These are phyloP conservation scores for Thelonectria rubi DNA, from an alignment of 2,329 filamentous ascomycete genomes.

Conservation along the genomic window DNA sequence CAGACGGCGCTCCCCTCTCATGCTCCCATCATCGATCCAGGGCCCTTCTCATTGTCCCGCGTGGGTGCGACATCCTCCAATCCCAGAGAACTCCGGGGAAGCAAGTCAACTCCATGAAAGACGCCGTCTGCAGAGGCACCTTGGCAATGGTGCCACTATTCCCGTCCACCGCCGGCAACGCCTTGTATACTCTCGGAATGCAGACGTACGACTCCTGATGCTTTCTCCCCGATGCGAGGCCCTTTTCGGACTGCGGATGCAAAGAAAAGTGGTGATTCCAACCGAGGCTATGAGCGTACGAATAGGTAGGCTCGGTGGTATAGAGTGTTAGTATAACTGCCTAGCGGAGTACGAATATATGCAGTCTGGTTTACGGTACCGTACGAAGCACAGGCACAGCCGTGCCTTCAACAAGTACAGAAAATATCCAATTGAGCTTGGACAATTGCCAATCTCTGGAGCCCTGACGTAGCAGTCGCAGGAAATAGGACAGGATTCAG, in stretches of 20 bases:
- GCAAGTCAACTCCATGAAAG: background rate
- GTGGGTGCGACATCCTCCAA: background rate
- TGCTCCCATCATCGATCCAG: constrained; percentile 3
- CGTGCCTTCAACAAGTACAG: background rate
- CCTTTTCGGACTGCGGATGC: background rate
- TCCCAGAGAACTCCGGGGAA: constrained; percentile 8
- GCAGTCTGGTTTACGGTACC: too few relatives aligned
- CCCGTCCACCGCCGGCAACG: constrained; percentile 4
- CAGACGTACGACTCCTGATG: background rate
- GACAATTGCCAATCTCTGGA: constrained; percentile 40
- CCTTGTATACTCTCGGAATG: background rate
- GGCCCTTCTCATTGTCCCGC: background rate
- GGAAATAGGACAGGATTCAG: constrained; percentile 14
- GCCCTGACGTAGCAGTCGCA: constrained; percentile 37
- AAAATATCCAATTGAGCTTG: constrained; percentile 37
- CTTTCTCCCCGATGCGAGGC: background rate
- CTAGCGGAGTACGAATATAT: too few relatives aligned
- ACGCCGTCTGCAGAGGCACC: constrained; percentile 2
- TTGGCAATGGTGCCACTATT: constrained; percentile 6
- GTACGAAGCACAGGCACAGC: too few relatives aligned
- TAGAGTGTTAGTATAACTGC: background rate
- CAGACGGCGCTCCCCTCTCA: constrained; percentile 12
- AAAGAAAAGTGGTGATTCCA: constrained; percentile 1
- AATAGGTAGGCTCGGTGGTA: background rate
- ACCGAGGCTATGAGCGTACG: background rate